Percentiles rank a stretch among this genome's conserved stretches.
Conservation (phyloP, 805 yeast species). For the Kluyveromyces aestuarii region DNA sequence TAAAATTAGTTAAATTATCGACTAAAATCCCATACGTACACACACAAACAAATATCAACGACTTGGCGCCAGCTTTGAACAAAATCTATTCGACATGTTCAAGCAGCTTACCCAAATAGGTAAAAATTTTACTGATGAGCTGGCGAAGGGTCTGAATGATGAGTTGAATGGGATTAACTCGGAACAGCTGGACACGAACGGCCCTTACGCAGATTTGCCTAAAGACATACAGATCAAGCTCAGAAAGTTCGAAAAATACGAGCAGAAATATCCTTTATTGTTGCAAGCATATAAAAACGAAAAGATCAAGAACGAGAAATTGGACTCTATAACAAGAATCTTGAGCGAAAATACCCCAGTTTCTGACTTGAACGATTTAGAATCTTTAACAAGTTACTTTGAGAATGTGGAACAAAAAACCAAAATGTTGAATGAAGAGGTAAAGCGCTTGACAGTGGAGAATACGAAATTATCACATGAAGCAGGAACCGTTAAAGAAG, state of each 20-base stretch:
- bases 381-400: conserved; percentile 59
- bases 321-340: conserved; percentile 56
- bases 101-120: conserved; percentile 52
- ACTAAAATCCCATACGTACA: no score
- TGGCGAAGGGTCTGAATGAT: conserved; percentile 35
- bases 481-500: conserved; percentile 5
- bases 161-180: conserved; percentile 13
- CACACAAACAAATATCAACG: no score
- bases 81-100: conserved; percentile 32
- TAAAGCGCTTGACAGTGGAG: conserved; percentile 35
- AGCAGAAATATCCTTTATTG: conserved; percentile 78
- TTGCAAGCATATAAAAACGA: conserved; percentile 80
- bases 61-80: no score
- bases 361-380: conserved; percentile 63
- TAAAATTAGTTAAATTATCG: no score
- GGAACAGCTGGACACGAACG: conserved; percentile 19
- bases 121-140: conserved; percentile 55
- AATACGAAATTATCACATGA: conserved; percentile 14
- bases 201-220: conserved; percentile 35
- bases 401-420: conserved; percentile 52
- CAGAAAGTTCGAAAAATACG: conserved; percentile 75
- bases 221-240: conserved; percentile 52
- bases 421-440: conserved; percentile 53
- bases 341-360: conserved; percentile 77
- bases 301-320: conserved; percentile 53